Percentiles rank a stretch among this genome's conserved stretches.
Evolutionary conservation across 805 yeast genomes (phyloP).

Genomic region (Yarrowia porcina): DNA sequence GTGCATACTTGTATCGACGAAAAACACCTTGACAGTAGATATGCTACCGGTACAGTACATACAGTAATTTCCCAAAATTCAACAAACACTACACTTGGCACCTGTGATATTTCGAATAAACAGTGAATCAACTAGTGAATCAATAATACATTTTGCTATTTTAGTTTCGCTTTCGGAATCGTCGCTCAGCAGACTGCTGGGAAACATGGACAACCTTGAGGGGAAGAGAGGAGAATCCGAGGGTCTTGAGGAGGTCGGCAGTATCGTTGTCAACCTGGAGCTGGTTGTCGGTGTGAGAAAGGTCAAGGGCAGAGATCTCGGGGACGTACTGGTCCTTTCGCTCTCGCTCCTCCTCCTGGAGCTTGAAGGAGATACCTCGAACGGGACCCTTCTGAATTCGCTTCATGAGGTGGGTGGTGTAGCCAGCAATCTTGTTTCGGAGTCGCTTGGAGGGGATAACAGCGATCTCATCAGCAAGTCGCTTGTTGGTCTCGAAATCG

Average conservation of each 20-base stretch:
- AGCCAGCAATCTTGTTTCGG: conserved; percentile 99
- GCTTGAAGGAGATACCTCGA: conserved; percentile 99
- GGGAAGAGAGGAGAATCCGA: conserved; percentile 75
- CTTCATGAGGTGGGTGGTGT: conserved; percentile 99
- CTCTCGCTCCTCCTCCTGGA: conserved; percentile 99
- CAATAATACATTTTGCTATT: conserved; percentile 25
- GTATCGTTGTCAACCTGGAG: conserved; percentile 97
- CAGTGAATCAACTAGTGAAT: conserved; percentile 24
- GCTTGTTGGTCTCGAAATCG: conserved; percentile 99
- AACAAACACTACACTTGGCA: neutral
- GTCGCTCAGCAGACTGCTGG: conserved; percentile 67
- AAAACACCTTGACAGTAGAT: too few relatives aligned
- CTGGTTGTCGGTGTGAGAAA: conserved; percentile 91
- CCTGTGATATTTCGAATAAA: neutral
- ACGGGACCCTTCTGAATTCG: conserved; percentile 99
- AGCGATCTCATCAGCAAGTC: conserved; percentile 97
- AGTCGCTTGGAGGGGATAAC: conserved; percentile 99
- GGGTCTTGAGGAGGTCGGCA: conserved; percentile 86
- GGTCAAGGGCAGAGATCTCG: conserved; percentile 99
- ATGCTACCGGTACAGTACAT: too few relatives aligned
- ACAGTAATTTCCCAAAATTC: neutral
- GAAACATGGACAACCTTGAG: conserved; percentile 80
- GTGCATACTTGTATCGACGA: too few relatives aligned
- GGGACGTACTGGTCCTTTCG: conserved; percentile 99
- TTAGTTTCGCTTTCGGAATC: conserved; percentile 88